These are phyloP conservation scores for Citrus cavaleriei DNA, from an alignment of 345 rosid genomes.

Conservation along the genomic window DNA sequence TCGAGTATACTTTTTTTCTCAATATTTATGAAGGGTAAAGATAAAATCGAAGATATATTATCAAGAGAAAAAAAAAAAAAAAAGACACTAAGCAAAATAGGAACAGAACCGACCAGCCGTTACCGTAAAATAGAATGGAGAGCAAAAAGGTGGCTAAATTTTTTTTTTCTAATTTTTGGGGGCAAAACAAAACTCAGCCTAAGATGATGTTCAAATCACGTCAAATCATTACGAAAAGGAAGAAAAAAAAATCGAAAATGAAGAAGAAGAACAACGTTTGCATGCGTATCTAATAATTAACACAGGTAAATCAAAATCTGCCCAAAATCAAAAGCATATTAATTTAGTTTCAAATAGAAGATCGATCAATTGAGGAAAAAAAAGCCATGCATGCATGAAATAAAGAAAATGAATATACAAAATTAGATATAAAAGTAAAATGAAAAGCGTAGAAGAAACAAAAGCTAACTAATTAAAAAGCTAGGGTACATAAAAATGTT, in stretches of 20 bases:
- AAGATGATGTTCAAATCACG: too few species aligned
- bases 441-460: background rate
- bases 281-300: background rate
- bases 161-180: too few species aligned
- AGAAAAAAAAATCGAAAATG: too few species aligned
- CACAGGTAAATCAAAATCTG: background rate
- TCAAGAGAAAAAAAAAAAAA: background rate
- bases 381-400: background rate
- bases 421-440: background rate
- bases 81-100: background rate
- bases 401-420: background rate
- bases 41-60: too few species aligned
- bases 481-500: background rate
- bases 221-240: too few species aligned
- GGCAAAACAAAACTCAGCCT: too few species aligned
- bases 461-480: background rate
- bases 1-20: too few species aligned
- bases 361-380: background rate
- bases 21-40: background rate
- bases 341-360: background rate
- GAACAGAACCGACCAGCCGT: background rate
- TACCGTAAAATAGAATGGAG: background rate
- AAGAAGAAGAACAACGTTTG: background rate
- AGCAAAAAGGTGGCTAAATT: background rate
- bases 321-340: too few species aligned